Percentiles rank a stretch among this genome's conserved stretches.
Evolutionary conservation across 805 yeast species (phyloP).

Genomic region (Blastobotrys americana): DNA sequence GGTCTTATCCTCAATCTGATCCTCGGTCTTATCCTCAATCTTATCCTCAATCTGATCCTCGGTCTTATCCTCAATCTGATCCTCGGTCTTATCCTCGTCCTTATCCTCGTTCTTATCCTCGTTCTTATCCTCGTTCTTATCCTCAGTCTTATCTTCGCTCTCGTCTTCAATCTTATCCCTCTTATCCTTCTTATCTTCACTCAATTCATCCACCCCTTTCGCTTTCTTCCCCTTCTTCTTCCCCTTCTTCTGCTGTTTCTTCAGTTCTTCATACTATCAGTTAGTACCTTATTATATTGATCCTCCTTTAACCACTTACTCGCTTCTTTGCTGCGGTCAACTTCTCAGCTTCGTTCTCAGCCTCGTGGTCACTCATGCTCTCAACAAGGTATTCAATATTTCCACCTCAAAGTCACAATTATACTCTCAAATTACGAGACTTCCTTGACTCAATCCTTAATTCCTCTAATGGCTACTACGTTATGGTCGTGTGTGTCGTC

Average conservation of each 20-base stretch:
- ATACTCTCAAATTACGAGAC: too few species aligned
- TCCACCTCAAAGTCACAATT: too few species aligned
- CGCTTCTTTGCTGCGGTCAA: conserved; percentile 69
- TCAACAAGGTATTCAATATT: too few species aligned
- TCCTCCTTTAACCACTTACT: conserved; percentile 28
- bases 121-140: conserved; percentile 6
- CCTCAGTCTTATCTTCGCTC: conserved; percentile 1
- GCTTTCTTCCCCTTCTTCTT: conserved; percentile 35
- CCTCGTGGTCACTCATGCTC: conserved; percentile 9
- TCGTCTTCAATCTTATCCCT: conserved; percentile 7
- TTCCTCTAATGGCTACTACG: too few species aligned
- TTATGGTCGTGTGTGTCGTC: too few species aligned
- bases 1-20: conserved; percentile 8
- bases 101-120: conserved; percentile 2
- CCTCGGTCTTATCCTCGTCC: conserved; percentile 8
- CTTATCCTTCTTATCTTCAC: conserved; percentile 4
- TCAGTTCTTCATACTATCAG: conserved; percentile 56
- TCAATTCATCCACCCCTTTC: neutral
- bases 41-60: conserved; percentile 10
- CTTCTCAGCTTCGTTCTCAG: conserved; percentile 43
- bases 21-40: conserved; percentile 4
- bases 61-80: conserved; percentile 15
- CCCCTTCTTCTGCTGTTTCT: conserved; percentile 48
- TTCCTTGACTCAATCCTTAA: too few species aligned
- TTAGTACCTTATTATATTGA: conserved; percentile 3